Conservation (phyloP, 257 asterid species). For the Ilex asprella region DNA sequence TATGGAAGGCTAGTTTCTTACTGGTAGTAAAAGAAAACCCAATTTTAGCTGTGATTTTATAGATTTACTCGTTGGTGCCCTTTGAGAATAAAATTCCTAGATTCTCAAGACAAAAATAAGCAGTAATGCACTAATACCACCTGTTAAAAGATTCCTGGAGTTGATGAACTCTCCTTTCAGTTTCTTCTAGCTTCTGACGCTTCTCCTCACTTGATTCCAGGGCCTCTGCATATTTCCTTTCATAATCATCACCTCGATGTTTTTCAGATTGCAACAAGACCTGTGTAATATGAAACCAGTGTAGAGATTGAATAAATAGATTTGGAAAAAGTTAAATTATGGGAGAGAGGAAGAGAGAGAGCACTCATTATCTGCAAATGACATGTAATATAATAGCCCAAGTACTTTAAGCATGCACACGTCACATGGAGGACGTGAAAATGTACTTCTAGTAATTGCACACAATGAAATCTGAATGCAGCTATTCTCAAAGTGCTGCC, state of each 20-base stretch:
- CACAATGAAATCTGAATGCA: too few relatives aligned
- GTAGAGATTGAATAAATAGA: slow-evolving; percentile 3
- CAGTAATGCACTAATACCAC: slow-evolving; percentile 22
- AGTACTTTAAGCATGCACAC: too few relatives aligned
- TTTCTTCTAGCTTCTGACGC: slow-evolving; percentile 78
- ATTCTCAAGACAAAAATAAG: too few relatives aligned
- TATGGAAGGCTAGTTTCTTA: neutral
- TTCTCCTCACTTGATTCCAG: slow-evolving; percentile 60
- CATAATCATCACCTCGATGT: slow-evolving; percentile 74
- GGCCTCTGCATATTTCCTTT: slow-evolving; percentile 57
- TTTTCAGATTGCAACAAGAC: slow-evolving; percentile 58
- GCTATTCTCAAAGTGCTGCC: too few relatives aligned
- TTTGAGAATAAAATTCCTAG: neutral
- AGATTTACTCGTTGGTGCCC: neutral
- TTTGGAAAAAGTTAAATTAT: neutral
- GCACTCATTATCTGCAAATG: too few relatives aligned
- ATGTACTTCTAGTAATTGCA: too few relatives aligned
- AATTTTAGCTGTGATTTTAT: neutral
- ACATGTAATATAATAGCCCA: too few relatives aligned
- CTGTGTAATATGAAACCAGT: slow-evolving; percentile 31
- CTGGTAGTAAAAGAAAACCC: neutral
- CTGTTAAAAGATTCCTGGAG: slow-evolving; percentile 93
- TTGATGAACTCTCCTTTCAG: slow-evolving; percentile 69
- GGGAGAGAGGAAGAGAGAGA: neutral
- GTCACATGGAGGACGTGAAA: too few relatives aligned